These are phyloP conservation scores for Melampsora americana DNA, from an alignment of 1,284 basidiomycete species.

Conservation along the genomic window DNA sequence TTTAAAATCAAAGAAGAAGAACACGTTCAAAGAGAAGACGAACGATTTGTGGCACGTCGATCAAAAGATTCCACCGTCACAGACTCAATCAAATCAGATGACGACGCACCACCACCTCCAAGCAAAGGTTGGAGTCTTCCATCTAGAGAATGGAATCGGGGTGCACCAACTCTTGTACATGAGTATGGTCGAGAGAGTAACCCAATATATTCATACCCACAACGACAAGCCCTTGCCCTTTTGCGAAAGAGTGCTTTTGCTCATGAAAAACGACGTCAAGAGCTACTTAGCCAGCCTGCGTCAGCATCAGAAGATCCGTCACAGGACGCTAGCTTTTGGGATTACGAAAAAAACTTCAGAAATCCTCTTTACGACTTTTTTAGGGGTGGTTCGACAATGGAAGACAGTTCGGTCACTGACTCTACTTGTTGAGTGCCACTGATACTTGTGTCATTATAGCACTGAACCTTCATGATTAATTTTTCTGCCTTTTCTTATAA, in stretches of 20 bases:
- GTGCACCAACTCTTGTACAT: slow-evolving; percentile 35
- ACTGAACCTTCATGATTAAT: not conserved
- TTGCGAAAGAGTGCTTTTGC: slow-evolving; percentile 29
- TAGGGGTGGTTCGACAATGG: slow-evolving; percentile 26
- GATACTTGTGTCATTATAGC: not conserved
- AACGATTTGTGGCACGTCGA: slow-evolving; percentile 18
- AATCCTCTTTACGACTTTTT: slow-evolving; percentile 42
- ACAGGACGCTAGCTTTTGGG: slow-evolving; percentile 42
- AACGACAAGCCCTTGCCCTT: slow-evolving; percentile 27
- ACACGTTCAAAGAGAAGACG: slow-evolving; percentile 15
- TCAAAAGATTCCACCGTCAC: slow-evolving; percentile 24
- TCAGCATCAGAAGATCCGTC: not conserved
- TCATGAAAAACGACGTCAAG: slow-evolving; percentile 33
- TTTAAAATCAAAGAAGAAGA: slow-evolving; percentile 24
- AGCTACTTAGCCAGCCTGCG: slow-evolving; percentile 15
- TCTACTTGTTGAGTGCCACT: slow-evolving; percentile 23
- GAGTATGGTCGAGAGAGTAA: slow-evolving; percentile 36
- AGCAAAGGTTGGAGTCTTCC: slow-evolving; percentile 39
- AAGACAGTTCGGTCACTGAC: slow-evolving; percentile 37
- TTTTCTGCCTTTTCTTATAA: not conserved
- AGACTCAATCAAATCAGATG: slow-evolving; percentile 4
- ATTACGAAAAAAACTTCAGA: slow-evolving; percentile 36
- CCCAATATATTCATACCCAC: slow-evolving; percentile 24
- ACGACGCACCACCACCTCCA: not conserved
- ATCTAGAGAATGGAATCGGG: slow-evolving; percentile 22